These are phyloP conservation scores for Musa troglodytarum DNA, from an alignment of 176 grass and related monocot genomes.

Conservation along the genomic window DNA sequence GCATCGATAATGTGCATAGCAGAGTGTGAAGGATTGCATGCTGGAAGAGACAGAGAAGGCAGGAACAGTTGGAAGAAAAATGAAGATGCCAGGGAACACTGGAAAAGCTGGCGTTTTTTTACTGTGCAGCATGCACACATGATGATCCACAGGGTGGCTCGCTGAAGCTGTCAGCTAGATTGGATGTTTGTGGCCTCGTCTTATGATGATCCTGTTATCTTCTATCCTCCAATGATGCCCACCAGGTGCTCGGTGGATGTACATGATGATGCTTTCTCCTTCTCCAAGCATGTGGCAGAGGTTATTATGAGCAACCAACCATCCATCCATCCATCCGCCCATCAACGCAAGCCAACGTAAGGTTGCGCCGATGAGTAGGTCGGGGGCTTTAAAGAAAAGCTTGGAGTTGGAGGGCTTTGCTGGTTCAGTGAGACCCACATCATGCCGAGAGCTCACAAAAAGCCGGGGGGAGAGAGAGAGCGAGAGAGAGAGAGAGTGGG, in stretches of 20 bases:
- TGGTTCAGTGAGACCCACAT: constrained; percentile 3
- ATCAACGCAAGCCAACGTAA: too few relatives aligned
- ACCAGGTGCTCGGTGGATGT: not conserved
- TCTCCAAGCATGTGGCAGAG: too few relatives aligned
- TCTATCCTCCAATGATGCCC: not conserved
- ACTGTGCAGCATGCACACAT: not conserved
- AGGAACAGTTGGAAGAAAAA: not conserved
- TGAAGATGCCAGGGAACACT: not conserved
- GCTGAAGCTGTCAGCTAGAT: not conserved
- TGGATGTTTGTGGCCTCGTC: too few relatives aligned
- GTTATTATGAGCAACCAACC: too few relatives aligned
- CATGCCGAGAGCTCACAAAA: not conserved
- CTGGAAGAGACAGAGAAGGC: not conserved
- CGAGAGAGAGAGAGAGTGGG: not conserved
- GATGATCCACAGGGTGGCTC: not conserved
- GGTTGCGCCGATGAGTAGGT: not conserved
- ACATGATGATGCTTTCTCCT: too few relatives aligned
- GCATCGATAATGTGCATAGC: too few relatives aligned
- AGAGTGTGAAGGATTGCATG: not conserved
- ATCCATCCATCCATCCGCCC: too few relatives aligned
- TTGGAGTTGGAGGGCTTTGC: not conserved
- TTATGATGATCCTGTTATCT: not conserved
- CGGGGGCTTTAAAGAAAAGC: not conserved
- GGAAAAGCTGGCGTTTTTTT: not conserved
- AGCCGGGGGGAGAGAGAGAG: not conserved